Evolutionary conservation across 192 early-diverging fungal species (phyloP).

Genomic region (Podila horticola): DNA sequence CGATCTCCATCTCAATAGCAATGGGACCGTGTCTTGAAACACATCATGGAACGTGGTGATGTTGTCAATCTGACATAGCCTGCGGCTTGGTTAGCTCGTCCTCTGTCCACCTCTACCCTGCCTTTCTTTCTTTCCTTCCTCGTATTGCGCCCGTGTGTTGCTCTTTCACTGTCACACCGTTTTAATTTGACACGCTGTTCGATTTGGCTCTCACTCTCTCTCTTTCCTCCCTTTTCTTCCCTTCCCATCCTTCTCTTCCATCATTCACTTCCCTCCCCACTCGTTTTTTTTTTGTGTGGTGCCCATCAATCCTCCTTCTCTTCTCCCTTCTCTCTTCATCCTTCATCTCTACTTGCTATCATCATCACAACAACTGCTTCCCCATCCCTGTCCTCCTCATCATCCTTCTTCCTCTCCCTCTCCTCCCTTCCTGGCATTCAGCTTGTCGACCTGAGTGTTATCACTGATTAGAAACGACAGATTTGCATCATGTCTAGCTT

Average conservation of each 20-base stretch:
- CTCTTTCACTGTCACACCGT: not conserved
- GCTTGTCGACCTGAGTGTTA: no score
- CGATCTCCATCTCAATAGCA: no score
- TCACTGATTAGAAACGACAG: not conserved
- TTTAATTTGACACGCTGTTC: no score
- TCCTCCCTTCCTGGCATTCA: not conserved
- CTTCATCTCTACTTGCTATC: not conserved
- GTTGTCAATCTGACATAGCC: no score
- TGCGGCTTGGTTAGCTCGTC: no score
- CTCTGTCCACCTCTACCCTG: not conserved
- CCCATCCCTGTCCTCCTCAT: not conserved
- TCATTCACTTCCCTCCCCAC: not conserved
- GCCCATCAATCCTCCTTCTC: no score
- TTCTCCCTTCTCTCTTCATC: not conserved
- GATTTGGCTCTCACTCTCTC: not conserved
- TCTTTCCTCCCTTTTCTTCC: not conserved
- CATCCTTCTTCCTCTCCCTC: not conserved
- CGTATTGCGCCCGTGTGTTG: not conserved
- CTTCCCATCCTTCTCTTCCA: not conserved
- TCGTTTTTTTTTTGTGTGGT: not conserved
- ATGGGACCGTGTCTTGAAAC: no score
- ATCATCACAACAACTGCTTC: not conserved
- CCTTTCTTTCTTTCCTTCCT: not conserved
- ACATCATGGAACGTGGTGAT: no score
- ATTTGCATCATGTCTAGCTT: slow-evolving; percentile 51